These are phyloP conservation scores for Styphnolobium japonicum DNA, from an alignment of 306 rosid genomes.

Conservation along the genomic window DNA sequence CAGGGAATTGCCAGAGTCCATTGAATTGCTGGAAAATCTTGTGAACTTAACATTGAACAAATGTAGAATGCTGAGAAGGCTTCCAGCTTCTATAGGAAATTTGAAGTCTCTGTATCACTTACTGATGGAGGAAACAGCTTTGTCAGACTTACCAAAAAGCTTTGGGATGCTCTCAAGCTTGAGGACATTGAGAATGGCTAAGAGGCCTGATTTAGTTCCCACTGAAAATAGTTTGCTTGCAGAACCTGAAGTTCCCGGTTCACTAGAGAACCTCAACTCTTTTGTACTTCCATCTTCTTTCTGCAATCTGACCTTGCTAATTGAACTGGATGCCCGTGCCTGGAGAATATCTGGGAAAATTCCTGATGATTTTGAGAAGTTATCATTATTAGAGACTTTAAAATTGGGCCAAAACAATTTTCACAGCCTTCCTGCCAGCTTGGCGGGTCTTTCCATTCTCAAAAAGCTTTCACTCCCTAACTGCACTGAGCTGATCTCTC, in stretches of 20 bases:
- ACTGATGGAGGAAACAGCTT: slow-evolving; percentile 44
- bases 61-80: slow-evolving; percentile 42
- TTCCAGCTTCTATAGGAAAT: slow-evolving; percentile 60
- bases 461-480: slow-evolving; percentile 29
- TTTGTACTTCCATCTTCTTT: slow-evolving; percentile 45
- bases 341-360: slow-evolving; percentile 58
- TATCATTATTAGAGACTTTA: slow-evolving; percentile 44
- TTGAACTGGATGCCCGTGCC: slow-evolving; percentile 38
- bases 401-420: slow-evolving; percentile 43
- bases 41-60: slow-evolving; percentile 32
- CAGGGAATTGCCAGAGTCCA: slow-evolving; percentile 49
- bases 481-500: slow-evolving; percentile 44
- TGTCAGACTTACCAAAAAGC: slow-evolving; percentile 54
- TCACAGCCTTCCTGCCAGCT: slow-evolving; percentile 60
- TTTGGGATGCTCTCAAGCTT: slow-evolving; percentile 61
- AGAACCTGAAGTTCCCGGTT: not conserved
- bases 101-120: slow-evolving; percentile 46
- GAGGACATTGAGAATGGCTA: slow-evolving; percentile 46
- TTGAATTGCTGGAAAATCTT: slow-evolving; percentile 56
- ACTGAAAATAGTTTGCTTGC: not conserved
- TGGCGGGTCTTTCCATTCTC: slow-evolving; percentile 52
- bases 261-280: not conserved
- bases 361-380: slow-evolving; percentile 55
- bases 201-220: slow-evolving; percentile 9
- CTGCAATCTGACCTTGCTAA: slow-evolving; percentile 43